Base-by-base conservation (phyloP, 352 stramenopile species). In the Blastocystis hominis region DNA sequence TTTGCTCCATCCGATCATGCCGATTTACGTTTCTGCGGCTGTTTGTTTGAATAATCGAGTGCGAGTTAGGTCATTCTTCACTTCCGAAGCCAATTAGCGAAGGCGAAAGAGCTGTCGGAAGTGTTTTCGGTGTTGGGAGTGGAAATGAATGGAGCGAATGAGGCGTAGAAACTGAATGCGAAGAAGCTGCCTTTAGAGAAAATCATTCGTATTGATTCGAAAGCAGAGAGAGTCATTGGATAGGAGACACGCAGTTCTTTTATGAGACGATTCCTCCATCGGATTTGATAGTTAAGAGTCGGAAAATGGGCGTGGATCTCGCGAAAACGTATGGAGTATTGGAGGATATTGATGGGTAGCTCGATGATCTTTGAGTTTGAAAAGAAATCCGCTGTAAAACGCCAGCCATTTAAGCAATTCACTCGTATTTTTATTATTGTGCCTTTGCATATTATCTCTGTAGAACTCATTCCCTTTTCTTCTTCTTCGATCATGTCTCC, bases 161-260 rank as follows among this genome's bases (percentile, higher is more conserved):
- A 46, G 5, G 34, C 30, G 2, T 84, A 84, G 72, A 66, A 13
- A 24, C 30, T 84, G 3, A 24, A 38, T 20, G 40, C 30, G 54
- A n/a, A 84, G 47, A 10, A 47, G 24, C 50, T 84, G 6, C 72
- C 72, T n/a, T 15, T 84, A 20, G 72, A 84, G 50, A 84, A 84
- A 53, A 38, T 84, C 2, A 2, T 84, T 2, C 72, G 72, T 84
- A 44, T 47, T 10, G 5, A 2, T 36, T 64, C 13, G 0, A 53
- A 5, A 47, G 10, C n/a, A 10, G n/a, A 30, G 3, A 30, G 47
- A 77, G 1, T 59, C 30, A 61, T 38, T 17, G n/a, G 9, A 30
- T 44, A 84, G 72, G 72, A 3, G 72, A 84, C 50, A 47, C 72
- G 24, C 50, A 84, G 2, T 84, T 69, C 34, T 84, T 66, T 34